Conservation (phyloP, 140 eudicot species). For the Senecio squalidus region DNA sequence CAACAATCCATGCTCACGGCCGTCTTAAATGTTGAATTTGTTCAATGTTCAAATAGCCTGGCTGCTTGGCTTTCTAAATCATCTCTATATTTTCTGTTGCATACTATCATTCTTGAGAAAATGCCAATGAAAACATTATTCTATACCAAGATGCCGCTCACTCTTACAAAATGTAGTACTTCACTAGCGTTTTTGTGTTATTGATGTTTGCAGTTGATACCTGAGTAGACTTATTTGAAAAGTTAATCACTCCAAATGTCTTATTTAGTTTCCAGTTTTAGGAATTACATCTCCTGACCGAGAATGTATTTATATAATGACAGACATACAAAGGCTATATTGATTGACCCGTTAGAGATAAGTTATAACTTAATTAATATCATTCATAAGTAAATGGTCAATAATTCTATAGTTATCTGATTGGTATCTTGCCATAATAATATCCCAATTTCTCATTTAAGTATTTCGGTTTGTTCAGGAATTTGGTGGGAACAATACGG, state of each 20-base stretch:
- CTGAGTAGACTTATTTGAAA: neutral
- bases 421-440: neutral
- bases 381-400: too few species aligned
- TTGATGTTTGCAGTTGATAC: too few species aligned
- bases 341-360: neutral
- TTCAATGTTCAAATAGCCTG: neutral
- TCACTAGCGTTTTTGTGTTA: neutral
- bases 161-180: neutral
- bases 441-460: neutral
- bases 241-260: neutral
- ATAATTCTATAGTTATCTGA: neutral
- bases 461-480: slow-evolving; percentile 28
- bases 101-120: neutral
- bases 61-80: neutral
- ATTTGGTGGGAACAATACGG: slow-evolving; percentile 98
- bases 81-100: neutral
- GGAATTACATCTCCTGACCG: neutral
- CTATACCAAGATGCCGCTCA: neutral
- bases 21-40: neutral
- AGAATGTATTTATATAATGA: neutral
- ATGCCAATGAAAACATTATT: neutral
- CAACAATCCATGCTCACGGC: neutral
- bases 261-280: neutral
- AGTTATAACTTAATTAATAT: too few species aligned
- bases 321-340: neutral